Evolutionary conservation across 2,329 filamentous ascomycete species (phyloP).

Genomic region (Colletotrichum tropicicola): DNA sequence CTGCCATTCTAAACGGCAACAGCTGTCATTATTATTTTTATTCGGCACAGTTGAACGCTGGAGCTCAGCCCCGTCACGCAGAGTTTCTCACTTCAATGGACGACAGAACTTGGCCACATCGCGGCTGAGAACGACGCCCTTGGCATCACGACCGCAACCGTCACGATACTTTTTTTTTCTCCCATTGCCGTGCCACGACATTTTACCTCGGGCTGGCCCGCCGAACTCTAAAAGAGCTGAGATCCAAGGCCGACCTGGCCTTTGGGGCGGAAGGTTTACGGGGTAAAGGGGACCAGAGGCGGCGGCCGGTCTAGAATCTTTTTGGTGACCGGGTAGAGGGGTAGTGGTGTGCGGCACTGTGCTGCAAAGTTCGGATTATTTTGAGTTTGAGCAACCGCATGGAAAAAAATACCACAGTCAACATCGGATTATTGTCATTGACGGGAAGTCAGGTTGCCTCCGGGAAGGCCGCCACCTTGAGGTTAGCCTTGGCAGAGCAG

Average conservation of each 20-base stretch:
- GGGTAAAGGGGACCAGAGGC: background rate
- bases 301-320: background rate
- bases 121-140: background rate
- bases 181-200: background rate
- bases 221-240: slow-evolving; percentile 20
- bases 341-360: background rate
- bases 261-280: background rate
- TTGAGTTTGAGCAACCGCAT: slow-evolving; percentile 16
- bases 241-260: slow-evolving; percentile 9
- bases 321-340: background rate
- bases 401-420: background rate
- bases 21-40: background rate
- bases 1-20: no score
- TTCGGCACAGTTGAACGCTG: no score
- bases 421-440: slow-evolving; percentile 24
- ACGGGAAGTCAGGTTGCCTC: slow-evolving; percentile 13
- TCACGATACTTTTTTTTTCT: background rate
- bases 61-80: background rate
- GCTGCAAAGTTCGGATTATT: slow-evolving; percentile 24
- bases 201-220: slow-evolving; percentile 10
- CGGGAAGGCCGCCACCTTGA: background rate
- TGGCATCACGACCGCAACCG: background rate
- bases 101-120: background rate
- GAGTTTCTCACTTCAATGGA: background rate
- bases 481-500: background rate